These are phyloP conservation scores for Xylaria hypoxylon DNA, from an alignment of 2,329 filamentous ascomycete species.

Conservation along the genomic window DNA sequence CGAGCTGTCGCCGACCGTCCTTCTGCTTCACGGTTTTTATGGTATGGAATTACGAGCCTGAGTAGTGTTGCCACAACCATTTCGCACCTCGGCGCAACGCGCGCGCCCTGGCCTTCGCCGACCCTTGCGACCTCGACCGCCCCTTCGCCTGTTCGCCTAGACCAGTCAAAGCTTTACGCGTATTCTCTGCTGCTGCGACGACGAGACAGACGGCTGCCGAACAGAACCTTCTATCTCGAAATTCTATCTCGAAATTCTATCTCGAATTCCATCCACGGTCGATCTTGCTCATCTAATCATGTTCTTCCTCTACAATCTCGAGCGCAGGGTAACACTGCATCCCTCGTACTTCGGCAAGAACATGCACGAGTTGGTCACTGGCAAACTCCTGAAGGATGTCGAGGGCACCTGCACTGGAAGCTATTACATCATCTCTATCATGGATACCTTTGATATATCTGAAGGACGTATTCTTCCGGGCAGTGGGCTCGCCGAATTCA, in stretches of 20 bases:
- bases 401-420: conserved; percentile 95
- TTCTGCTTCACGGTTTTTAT: conserved; percentile 5
- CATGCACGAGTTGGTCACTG: conserved; percentile 90
- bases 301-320: conserved; percentile 99
- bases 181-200: not conserved
- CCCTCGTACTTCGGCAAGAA: conserved; percentile 96
- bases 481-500: conserved; percentile 92
- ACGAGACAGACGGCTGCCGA: not conserved
- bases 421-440: conserved; percentile 98
- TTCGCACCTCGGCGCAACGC: conserved; percentile 32
- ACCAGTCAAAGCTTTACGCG: conserved; percentile 9
- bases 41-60: conserved; percentile 28
- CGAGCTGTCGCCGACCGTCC: not conserved
- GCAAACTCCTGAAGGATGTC: conserved; percentile 89
- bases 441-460: conserved; percentile 95
- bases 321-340: conserved; percentile 93
- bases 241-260: not conserved
- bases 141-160: not conserved
- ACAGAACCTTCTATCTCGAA: not conserved
- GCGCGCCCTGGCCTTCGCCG: conserved; percentile 27
- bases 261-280: not conserved
- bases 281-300: conserved; percentile 62
- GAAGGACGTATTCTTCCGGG: conserved; percentile 93
- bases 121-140: conserved; percentile 4
- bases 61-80: conserved; percentile 24